Evolutionary conservation across 257 asterid genomes (phyloP).

Genomic region (Solanum gandarillasii): DNA sequence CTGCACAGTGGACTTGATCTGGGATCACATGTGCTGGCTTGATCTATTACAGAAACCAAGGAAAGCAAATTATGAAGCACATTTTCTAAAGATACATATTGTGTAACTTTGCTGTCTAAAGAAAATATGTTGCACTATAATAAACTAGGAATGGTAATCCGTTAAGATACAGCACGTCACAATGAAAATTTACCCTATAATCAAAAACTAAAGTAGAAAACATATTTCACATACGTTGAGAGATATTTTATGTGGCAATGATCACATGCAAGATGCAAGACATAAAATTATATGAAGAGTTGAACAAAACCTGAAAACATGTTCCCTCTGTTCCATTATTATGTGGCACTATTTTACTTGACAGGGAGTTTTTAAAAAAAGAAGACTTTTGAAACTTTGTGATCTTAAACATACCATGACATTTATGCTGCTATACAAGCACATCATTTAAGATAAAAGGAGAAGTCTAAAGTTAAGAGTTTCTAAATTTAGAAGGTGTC

Average conservation of each 20-base stretch:
- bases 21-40: conserved; percentile 71
- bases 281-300: background rate
- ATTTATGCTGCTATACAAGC: background rate
- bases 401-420: background rate
- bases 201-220: background rate
- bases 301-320: background rate
- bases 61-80: background rate
- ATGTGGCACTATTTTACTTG: background rate
- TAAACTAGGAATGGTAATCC: background rate
- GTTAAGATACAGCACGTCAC: background rate
- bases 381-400: background rate
- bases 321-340: background rate
- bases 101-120: background rate
- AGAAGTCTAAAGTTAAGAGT: background rate
- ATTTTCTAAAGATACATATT: background rate
- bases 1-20: conserved; percentile 76
- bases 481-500: background rate
- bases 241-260: background rate
- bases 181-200: background rate
- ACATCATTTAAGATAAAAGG: background rate
- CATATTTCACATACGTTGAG: background rate
- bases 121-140: background rate
- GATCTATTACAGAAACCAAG: conserved; percentile 40
- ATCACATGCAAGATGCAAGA: background rate
- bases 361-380: background rate